Evolutionary conservation across 1,284 basidiomycete species (phyloP), one percentile per base, ranked within the genome.

Genomic region (Mycena citricolor): DNA sequence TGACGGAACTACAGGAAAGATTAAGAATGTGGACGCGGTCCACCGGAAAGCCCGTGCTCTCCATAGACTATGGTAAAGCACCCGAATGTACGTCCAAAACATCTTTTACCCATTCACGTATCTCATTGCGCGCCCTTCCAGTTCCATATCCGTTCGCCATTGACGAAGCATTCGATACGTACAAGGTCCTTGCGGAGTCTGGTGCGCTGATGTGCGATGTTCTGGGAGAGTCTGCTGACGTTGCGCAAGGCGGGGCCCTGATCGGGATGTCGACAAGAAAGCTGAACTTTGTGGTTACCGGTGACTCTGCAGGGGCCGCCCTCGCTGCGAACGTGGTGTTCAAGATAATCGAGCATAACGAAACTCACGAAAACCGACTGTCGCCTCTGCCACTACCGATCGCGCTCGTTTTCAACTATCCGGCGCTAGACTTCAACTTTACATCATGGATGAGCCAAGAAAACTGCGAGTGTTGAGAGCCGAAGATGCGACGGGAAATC

Each of bases 71-170:
- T 62, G 90, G 93, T 42, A 99, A 98, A 68, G 91, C 94, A 20
- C 94, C 94, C 5, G 93, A 95, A 74, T 93, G 91, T 92, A 62
- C 66, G 82, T 13, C 14, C 32, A 12, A 19, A 21, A 42, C n/a
- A 6, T 33, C 6, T 26, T 34, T 23, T 25, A n/a, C n/a, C n/a
- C 3, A 17, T 31, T 29, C 13, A 6, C 34, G 25, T 28, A 36
- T 3, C 32, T 40, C 20, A 42, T 39, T 29, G 34, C 17, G 39
- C 13, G 49, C 21, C 16, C 37, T 19, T 32, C 25, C 51, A 94
- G 91, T 94, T 70, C 94, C 93, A 3, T 97, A 91, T 64, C 94
- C 94, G 0, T 97, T 87, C 67, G 92, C 94, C 2, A 87, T 94
- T 47, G 93, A 98, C 62, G 94, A 98, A 60, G 87, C 86, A 26